A percentile compares a stretch with the other conserved stretches of the same genome.
Conservation (phyloP, 2,329 filamentous ascomycete species). For the Sclerotinia sclerotiorum region DNA sequence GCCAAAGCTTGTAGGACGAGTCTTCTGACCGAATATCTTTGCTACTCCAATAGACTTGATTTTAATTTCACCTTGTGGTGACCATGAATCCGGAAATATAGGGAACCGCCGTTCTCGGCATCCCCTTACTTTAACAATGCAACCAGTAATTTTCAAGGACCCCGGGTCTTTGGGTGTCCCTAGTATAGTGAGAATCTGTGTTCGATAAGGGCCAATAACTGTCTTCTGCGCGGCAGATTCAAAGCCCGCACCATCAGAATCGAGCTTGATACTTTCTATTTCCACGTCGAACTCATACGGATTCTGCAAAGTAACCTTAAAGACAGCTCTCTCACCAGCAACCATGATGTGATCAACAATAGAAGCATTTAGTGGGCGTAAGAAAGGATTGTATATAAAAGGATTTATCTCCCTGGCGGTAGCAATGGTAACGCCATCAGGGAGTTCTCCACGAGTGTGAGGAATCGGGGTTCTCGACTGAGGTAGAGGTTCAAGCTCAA, state of each 20-base stretch:
- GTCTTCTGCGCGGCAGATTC: constrained; percentile 64
- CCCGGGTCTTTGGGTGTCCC: constrained; percentile 69
- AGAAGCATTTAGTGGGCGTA: constrained; percentile 63
- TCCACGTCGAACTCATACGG: constrained; percentile 92
- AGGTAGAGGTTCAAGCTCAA: constrained; percentile 66
- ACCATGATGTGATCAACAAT: constrained; percentile 69
- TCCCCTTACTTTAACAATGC: constrained; percentile 73
- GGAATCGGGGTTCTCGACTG: constrained; percentile 62
- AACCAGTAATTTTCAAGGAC: constrained; percentile 71
- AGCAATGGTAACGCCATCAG: constrained; percentile 44
- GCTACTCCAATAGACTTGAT: constrained; percentile 72
- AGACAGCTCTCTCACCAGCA: constrained; percentile 72
- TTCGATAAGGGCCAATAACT: constrained; percentile 75
- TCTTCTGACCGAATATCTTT: constrained; percentile 42
- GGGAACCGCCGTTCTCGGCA: constrained; percentile 82
- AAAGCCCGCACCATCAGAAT: constrained; percentile 72
- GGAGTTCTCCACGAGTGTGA: constrained; percentile 56
- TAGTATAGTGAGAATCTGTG: constrained; percentile 72
- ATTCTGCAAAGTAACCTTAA: constrained; percentile 85
- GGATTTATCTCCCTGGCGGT: constrained; percentile 61
- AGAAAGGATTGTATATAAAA: constrained; percentile 93
- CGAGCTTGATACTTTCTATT: constrained; percentile 76
- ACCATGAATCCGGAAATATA: constrained; percentile 78
- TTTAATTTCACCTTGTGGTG: constrained; percentile 66
- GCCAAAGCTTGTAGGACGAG: constrained; percentile 39